Evolutionary conservation across 2,329 filamentous ascomycete species (phyloP).

Genomic region (Davidsoniella virescens): DNA sequence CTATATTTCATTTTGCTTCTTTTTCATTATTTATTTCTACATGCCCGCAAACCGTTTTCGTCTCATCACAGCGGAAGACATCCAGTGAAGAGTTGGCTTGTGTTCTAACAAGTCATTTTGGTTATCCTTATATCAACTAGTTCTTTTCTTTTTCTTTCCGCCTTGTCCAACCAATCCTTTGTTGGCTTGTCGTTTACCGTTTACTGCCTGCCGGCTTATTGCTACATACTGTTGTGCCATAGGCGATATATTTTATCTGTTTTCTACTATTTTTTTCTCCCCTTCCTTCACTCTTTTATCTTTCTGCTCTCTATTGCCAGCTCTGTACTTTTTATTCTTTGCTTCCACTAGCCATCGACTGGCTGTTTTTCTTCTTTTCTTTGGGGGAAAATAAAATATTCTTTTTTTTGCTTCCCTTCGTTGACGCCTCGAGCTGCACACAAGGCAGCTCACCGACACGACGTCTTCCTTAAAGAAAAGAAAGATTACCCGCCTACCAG

Average conservation of each 20-base stretch:
- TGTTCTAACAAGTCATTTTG: no score
- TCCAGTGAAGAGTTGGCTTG: no score
- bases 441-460: constrained; percentile 49
- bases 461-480: constrained; percentile 62
- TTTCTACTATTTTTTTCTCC: background rate
- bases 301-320: background rate
- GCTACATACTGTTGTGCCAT: background rate
- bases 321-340: background rate
- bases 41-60: no score
- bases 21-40: no score
- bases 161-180: background rate
- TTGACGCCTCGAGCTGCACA: constrained; percentile 33
- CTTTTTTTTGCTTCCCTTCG: constrained; percentile 12
- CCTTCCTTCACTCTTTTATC: no score
- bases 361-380: background rate
- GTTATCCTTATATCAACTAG: background rate
- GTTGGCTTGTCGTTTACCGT: background rate
- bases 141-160: constrained; percentile 1
- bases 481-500: constrained; percentile 38
- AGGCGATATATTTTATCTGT: background rate
- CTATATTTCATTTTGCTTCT: background rate
- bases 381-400: constrained; percentile 2
- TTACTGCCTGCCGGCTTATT: background rate
- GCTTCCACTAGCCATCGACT: background rate
- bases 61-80: no score